These are phyloP conservation scores for Solanum paucissectum DNA, from an alignment of 257 asterid genomes.

Conservation along the genomic window DNA sequence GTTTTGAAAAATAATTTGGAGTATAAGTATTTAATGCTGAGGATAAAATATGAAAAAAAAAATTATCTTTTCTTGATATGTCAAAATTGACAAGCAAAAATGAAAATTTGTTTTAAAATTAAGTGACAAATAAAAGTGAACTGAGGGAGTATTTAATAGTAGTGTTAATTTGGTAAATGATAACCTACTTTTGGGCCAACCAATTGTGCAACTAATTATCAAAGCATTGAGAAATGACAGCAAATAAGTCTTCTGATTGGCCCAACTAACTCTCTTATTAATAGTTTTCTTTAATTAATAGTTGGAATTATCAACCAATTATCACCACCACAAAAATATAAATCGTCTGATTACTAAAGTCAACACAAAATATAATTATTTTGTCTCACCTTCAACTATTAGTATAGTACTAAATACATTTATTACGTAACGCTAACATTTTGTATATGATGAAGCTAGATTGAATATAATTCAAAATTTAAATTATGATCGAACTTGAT, in stretches of 20 bases:
- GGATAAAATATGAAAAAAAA: no score
- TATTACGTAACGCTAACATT: background rate
- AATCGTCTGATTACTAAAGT: background rate
- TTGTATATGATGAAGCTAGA: background rate
- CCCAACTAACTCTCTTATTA: background rate
- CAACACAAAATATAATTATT: background rate
- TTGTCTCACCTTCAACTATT: background rate
- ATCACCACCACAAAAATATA: background rate
- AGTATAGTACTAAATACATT: background rate
- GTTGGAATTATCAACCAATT: background rate
- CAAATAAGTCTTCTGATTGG: background rate
- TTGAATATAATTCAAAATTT: background rate
- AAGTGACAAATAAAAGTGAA: background rate
- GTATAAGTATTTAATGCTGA: background rate
- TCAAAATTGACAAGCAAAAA: no score
- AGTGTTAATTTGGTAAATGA: background rate
- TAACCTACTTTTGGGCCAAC: background rate
- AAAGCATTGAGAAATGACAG: background rate
- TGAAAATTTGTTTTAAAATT: no score
- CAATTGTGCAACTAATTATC: background rate
- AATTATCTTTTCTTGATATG: no score
- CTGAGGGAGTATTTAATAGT: background rate
- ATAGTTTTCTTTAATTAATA: background rate
- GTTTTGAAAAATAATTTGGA: no score
- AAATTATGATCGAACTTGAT: background rate